Base-by-base conservation (phyloP, 495 filamentous ascomycete genomes). In the Xylaria longipes region DNA sequence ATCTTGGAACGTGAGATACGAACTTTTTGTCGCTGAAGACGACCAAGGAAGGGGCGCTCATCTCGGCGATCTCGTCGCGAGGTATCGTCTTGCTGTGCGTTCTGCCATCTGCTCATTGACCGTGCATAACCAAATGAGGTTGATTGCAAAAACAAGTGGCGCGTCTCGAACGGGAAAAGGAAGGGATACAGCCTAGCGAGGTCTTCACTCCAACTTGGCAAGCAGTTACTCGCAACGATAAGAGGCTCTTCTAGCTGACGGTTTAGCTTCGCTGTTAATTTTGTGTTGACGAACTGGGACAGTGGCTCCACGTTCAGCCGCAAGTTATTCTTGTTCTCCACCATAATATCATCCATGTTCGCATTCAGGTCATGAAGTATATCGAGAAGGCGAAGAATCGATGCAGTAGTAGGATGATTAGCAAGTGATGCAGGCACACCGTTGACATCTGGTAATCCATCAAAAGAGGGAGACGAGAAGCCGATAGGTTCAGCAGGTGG, bases 201-300 rank as follows among this genome's bases (percentile, higher is more conserved):
- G 79, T 99, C 96, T 82, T 98, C 95, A 73, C 94, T 97, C 96
- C 96, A 99, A 78, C 87, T 93, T 9, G 96, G 96, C 64, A 99
- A 87, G 78, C 97, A 99, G 75, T 93, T 97, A 81, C 97, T 98
- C 2, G 97, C 97, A 27, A 99, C 96, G 72, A 99, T 97, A 52
- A 99, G 84, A n/a, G 96, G 96, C 82, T 99, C 96, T 79, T 99
- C 96, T 48, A 99, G 82, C 78, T 99, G 96, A 39, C 96, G 90
- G 75, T 99, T 99, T 52, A 99, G 87, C 81, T 99, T 99, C n/a
- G 96, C 96, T 2, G 96, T 99, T 61, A 99, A 88, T 81, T 99
- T 99, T 0, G 95, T 97, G 76, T 99, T 99, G 81, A 99, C 96
- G 76, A 99, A 98, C 74, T 98, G 97, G 14, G 95, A 91, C 50